A percentile compares a stretch with the other conserved stretches of the same genome.
phyloP scores from a whole-genome alignment of 106 monocot species.

The Alisma plantagoaquatica region DNA sequence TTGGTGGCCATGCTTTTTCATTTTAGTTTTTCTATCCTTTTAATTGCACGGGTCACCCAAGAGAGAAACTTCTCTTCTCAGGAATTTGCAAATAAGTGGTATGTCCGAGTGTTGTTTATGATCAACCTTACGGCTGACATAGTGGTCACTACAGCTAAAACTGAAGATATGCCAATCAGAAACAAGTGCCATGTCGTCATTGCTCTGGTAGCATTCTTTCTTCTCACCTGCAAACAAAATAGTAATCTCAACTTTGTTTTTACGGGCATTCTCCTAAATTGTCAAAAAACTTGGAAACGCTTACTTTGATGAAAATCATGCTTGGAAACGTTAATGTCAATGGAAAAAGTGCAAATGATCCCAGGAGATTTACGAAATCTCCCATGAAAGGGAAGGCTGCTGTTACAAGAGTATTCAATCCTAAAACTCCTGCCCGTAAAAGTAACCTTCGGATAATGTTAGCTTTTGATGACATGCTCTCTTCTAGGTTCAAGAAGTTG shows the following conservation, averaged over 20 bases:
- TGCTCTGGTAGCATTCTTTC: constrained; percentile 15
- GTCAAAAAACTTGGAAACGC: neutral
- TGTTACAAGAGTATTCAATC: constrained; percentile 27
- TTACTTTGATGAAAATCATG: constrained; percentile 59
- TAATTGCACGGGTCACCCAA: neutral
- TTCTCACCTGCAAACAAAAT: constrained; percentile 23
- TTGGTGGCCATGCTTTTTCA: too few relatives aligned
- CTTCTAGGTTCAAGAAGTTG: constrained; percentile 29
- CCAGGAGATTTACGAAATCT: constrained; percentile 50
- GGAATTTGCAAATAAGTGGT: constrained; percentile 49
- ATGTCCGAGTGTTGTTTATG: constrained; percentile 24
- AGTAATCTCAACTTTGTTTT: neutral
- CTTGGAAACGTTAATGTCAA: constrained; percentile 57
- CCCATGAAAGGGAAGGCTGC: constrained; percentile 61
- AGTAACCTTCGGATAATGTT: constrained; percentile 26
- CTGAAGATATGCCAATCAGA: constrained; percentile 26
- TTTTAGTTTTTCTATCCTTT: neutral
- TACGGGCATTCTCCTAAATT: neutral
- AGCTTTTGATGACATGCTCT: constrained; percentile 26
- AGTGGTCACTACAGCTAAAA: constrained; percentile 34
- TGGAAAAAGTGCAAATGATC: constrained; percentile 46
- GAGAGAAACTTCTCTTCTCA: too few relatives aligned
- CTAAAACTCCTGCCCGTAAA: constrained; percentile 22
- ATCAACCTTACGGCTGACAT: constrained; percentile 37
- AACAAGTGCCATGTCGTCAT: constrained; percentile 39